Base-by-base conservation (phyloP, 768 basidiomycete genomes). In the Tephrocybe sp. region DNA sequence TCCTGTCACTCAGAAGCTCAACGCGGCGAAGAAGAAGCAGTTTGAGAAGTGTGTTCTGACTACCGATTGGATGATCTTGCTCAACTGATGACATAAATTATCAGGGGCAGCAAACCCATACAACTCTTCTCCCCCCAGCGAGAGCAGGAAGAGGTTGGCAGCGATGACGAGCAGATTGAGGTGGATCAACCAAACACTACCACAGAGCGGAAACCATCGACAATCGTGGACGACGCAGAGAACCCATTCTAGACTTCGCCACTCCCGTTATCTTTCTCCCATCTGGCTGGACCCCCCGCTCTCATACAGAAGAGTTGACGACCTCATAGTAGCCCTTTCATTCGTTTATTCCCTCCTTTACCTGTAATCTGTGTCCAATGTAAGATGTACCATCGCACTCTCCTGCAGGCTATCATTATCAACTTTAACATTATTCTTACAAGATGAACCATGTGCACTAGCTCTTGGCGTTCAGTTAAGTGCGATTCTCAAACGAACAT, bases 1-100 rank as follows among this genome's bases (percentile, higher is more conserved):
- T 2, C 96, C 96, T 3, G 85, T 84, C 66, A 90, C 94, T 5
- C 88, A 94, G 71, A 98, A 98, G 69, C 79, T 98, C 46, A 88
- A 77, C 44, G 90, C 89, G 15, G 88, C 88, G 3, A 95, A 84
- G 79, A 94, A 96, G 79, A 92, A 93, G 70, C 93, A 92, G 62
- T 98, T 97, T 65, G 74, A 68, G 52, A 97, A 93, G 96, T 96
- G 57, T 32, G 86, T 74, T 3, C 43, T 47, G 18, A 28, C 10
- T 25, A 48, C 30, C 21, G 12, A 50, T 48, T 34, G 38, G 18
- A 21, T 44, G 43, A 44, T n/a, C 48, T 54, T 17, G 49, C 46
- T 30, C 37, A 21, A 39, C 49, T 53, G 10, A 43, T 56, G 37
- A 10, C 37, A 30, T 33, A 36, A 24, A n/a, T 53, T 14, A 32